These are phyloP conservation scores for Triticum timopheevii DNA, from an alignment of 176 grass and related monocot genomes.

Conservation along the genomic window DNA sequence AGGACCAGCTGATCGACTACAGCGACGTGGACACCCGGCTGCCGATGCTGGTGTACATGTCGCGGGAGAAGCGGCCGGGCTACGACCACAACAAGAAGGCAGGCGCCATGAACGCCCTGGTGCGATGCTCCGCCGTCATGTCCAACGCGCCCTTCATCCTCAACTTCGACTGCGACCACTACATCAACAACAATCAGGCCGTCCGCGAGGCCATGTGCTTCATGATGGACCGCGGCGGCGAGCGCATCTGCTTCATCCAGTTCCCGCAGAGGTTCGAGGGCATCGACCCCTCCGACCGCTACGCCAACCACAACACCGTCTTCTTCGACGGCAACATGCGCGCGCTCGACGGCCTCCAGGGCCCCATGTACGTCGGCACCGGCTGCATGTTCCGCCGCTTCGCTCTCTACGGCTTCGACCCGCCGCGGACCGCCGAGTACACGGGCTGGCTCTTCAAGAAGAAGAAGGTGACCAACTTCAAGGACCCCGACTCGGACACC, in stretches of 20 bases:
- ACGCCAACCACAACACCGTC: conserved; percentile 98
- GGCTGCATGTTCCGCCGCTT: conserved; percentile 91
- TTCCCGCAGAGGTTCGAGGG: conserved; percentile 93
- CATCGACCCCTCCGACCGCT: conserved; percentile 94
- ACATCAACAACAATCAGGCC: conserved; percentile 83
- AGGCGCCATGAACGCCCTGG: conserved; percentile 90
- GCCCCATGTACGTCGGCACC: conserved; percentile 95
- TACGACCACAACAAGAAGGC: conserved; percentile 99
- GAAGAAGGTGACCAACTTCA: conserved; percentile 52
- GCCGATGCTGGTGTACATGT: conserved; percentile 90
- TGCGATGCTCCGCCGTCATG: conserved; percentile 85
- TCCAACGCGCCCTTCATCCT: conserved; percentile 96
- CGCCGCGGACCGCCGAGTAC: conserved; percentile 78
- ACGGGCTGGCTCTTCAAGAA: conserved; percentile 61
- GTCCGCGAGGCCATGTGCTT: conserved; percentile 95
- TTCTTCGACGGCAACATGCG: conserved; percentile 99
- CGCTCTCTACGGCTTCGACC: conserved; percentile 94
- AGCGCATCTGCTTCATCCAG: conserved; percentile 87
- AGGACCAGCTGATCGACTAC: conserved; percentile 81
- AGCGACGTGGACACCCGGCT: conserved; percentile 85
- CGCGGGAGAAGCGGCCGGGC: conserved; percentile 71
- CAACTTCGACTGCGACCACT: conserved; percentile 99
- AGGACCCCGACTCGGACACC: conserved; percentile 57
- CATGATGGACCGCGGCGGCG: conserved; percentile 87
- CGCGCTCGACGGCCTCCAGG: conserved; percentile 89